Base-by-base conservation (phyloP, 2,329 filamentous ascomycete species). In the Penicillium sp. region DNA sequence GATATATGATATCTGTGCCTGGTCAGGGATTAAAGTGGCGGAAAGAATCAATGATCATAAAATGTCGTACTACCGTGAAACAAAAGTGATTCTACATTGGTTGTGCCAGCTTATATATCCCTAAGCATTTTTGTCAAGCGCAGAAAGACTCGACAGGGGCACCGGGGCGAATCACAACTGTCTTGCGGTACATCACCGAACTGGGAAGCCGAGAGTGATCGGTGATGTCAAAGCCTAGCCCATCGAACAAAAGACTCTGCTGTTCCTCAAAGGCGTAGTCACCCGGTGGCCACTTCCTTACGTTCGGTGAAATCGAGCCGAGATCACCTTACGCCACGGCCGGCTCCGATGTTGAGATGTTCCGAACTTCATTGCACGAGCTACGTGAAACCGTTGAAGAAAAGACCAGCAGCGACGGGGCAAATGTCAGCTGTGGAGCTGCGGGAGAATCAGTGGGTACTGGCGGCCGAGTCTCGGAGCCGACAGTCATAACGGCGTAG, bases 391-490 rank as follows among this genome's bases (percentile, higher is more conserved):
- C 47, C 47, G 48, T 48, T 47, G 51, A 50, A 48, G 31, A 35
- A 20, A 24, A 8, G 28, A 18, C 18, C 24, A 37, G 33, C 28
- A 33, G 18, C 13, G 20, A 40, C 33, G 25, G 42, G 35, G 13
- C 32, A 9, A 47, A 29, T 13, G 37, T 38, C 31, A 47, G 32
- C 28, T 24, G 32, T 45, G 23, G 44, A 51, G 27, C 37, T 20
- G 31, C 27, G 27, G 27, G 27, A 28, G 49, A 25, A 40, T 10
- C 37, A 25, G 38, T 40, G 38, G 38, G 24, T 24, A 12, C 12
- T 13, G 27, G 44, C 58, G 58, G 58, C 57, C 58, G 57, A 60
- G 53, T 45, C 48, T 59, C 58, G 58, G 58, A 50, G 28, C 58
- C 58, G 58, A 54, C 3, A 8, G 25, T 6, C 25, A 28, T 6